Evolutionary conservation across 495 filamentous ascomycete genomes (phyloP).

Genomic region (Cercophora sp.): DNA sequence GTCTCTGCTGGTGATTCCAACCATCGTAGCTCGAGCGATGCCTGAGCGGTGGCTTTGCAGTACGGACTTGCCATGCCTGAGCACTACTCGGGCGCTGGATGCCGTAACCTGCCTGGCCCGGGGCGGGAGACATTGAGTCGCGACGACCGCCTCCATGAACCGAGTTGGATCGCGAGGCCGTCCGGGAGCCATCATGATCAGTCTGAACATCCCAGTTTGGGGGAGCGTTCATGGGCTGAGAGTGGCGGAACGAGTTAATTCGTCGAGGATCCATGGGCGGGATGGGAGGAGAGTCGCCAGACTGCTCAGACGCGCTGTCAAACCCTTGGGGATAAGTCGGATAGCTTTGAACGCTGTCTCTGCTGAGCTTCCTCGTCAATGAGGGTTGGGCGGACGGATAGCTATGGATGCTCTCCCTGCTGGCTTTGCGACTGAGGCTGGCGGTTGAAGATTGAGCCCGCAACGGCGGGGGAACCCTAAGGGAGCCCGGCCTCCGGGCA

Average conservation of each 20-base stretch:
- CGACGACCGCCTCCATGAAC: constrained; percentile 25
- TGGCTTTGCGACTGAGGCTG: constrained; percentile 26
- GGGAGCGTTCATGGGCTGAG: constrained; percentile 10
- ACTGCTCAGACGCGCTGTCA: constrained; percentile 5
- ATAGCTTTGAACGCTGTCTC: constrained; percentile 30
- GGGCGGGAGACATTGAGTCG: constrained; percentile 24
- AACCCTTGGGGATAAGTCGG: constrained; percentile 18
- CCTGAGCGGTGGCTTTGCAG: constrained; percentile 23
- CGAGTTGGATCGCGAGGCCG: constrained; percentile 26
- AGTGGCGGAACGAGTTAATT: constrained; percentile 21
- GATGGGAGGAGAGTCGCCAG: constrained; percentile 11
- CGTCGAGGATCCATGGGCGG: constrained; percentile 25
- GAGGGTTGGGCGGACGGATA: constrained; percentile 17
- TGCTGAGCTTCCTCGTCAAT: constrained; percentile 26
- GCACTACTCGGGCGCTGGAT: constrained; percentile 24
- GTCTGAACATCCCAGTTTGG: constrained; percentile 28
- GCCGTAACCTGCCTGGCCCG: constrained; percentile 16
- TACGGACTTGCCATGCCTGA: constrained; percentile 22
- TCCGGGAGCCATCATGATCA: constrained; percentile 27
- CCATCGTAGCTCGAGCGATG: constrained; percentile 43
- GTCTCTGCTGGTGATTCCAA: constrained; percentile 22
- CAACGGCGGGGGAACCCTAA: constrained; percentile 38
- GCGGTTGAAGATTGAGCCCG: constrained; percentile 36
- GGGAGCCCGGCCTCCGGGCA: constrained; percentile 28
- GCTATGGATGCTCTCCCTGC: constrained; percentile 33